Conservation (phyloP, 768 basidiomycete genomes). For the Lactarius quietus region DNA sequence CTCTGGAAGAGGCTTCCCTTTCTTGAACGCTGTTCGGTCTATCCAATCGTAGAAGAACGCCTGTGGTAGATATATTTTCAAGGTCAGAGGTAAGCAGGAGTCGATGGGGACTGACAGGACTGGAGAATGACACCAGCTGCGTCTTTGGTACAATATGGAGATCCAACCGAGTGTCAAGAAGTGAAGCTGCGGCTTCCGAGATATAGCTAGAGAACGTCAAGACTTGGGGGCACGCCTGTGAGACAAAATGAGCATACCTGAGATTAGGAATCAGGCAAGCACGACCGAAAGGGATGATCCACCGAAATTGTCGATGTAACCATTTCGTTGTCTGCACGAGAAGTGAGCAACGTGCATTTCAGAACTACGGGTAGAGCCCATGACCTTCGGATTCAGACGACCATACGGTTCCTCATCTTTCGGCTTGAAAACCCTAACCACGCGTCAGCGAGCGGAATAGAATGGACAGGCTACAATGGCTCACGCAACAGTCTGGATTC, state of each 20-base stretch:
- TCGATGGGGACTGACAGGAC: conserved; percentile 42
- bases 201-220: conserved; percentile 56
- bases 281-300: conserved; percentile 88
- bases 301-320: conserved; percentile 83
- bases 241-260: conserved; percentile 44
- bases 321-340: conserved; percentile 73
- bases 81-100: neutral
- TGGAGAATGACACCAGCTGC: conserved; percentile 76
- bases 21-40: conserved; percentile 76
- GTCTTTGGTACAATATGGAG: conserved; percentile 85
- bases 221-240: neutral
- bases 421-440: conserved; percentile 78
- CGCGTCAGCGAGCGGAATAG: neutral
- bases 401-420: conserved; percentile 92
- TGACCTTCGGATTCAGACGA: conserved; percentile 78
- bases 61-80: conserved; percentile 34
- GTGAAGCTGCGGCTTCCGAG: conserved; percentile 83
- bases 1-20: conserved; percentile 77
- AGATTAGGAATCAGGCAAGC: conserved; percentile 87
- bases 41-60: conserved; percentile 95
- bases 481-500: conserved; percentile 77
- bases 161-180: conserved; percentile 70
- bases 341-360: conserved; percentile 7
- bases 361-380: conserved; percentile 5
- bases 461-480: conserved; percentile 30